These are phyloP conservation scores for Dissophora ornata DNA, from an alignment of 192 early-diverging fungal genomes.

Conservation along the genomic window DNA sequence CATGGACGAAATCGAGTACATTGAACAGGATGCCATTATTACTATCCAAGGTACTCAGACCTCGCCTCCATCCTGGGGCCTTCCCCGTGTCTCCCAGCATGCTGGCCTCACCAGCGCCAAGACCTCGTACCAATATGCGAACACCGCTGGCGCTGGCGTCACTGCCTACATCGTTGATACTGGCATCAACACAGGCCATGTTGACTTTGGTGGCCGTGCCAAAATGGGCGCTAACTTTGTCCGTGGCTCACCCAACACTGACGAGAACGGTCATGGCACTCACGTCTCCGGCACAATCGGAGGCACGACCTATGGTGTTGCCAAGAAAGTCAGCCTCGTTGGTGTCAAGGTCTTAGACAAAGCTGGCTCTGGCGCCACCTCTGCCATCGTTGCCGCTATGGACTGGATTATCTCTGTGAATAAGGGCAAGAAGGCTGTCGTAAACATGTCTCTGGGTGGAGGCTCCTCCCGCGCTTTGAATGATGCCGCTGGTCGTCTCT, in stretches of 20 bases:
- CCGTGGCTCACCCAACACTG: constrained; percentile 41
- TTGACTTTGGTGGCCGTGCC: constrained; percentile 66
- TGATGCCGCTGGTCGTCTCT: constrained; percentile 64
- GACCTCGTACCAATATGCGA: constrained; percentile 41
- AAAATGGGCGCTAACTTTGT: constrained; percentile 57
- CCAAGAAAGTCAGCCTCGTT: constrained; percentile 77
- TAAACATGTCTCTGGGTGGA: constrained; percentile 54
- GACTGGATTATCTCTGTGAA: constrained; percentile 65
- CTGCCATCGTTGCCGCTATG: constrained; percentile 52
- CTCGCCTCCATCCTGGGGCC: constrained; percentile 91
- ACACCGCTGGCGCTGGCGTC: constrained; percentile 54
- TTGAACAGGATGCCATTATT: constrained; percentile 85
- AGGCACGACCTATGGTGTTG: constrained; percentile 71
- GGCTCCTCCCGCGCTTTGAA: constrained; percentile 69
- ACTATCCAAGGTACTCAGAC: constrained; percentile 67
- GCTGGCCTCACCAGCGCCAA: constrained; percentile 55
- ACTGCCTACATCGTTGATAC: constrained; percentile 65
- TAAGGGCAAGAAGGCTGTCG: constrained; percentile 61
- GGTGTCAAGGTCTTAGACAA: constrained; percentile 69
- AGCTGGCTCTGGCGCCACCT: constrained; percentile 56
- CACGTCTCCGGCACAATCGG: constrained; percentile 64
- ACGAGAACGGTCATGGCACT: constrained; percentile 66
- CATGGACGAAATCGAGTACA: constrained; percentile 71
- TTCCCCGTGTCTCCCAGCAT: constrained; percentile 80
- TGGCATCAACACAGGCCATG: constrained; percentile 60